Percentiles rank a stretch among this genome's conserved stretches.
phyloP scores from a whole-genome alignment of 805 yeast genomes.

The Naumovozyma dairenensis region DNA sequence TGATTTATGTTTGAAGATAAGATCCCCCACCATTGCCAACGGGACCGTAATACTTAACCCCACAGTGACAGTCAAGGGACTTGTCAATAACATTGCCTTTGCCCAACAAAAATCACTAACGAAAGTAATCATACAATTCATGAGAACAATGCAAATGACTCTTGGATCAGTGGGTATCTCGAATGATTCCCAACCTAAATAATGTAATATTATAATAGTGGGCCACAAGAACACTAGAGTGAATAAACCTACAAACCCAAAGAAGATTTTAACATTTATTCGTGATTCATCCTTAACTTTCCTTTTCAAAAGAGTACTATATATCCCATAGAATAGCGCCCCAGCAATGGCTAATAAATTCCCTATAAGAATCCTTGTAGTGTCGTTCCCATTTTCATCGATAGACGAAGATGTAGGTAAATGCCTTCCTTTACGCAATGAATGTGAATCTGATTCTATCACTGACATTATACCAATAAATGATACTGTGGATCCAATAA shows the following conservation, averaged over 20 bases:
- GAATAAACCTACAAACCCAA: conserved; percentile 90
- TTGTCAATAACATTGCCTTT: conserved; percentile 82
- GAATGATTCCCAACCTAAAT: conserved; percentile 55
- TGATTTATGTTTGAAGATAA: conserved; percentile 54
- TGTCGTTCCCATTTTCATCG: conserved; percentile 18
- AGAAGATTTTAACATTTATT: conserved; percentile 77
- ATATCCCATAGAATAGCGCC: conserved; percentile 84
- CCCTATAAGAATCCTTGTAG: conserved; percentile 44
- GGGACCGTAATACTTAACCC: conserved; percentile 93
- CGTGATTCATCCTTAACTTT: conserved; percentile 64
- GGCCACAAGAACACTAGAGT: conserved; percentile 78
- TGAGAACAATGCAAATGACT: conserved; percentile 42
- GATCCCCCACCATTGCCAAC: conserved; percentile 85
- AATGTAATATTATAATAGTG: conserved; percentile 54
- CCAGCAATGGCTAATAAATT: conserved; percentile 73
- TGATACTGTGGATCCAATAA: conserved; percentile 60
- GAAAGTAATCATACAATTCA: conserved; percentile 72
- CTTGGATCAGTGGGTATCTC: conserved; percentile 52
- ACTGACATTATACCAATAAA: conserved; percentile 74
- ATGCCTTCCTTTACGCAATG: conserved; percentile 1
- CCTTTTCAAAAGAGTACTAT: conserved; percentile 73
- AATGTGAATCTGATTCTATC: conserved; percentile 53
- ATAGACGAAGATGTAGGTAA: conserved; percentile 2
- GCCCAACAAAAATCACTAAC: conserved; percentile 94
- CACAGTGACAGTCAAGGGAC: conserved; percentile 91